Evolutionary conservation across 2,329 filamentous ascomycete genomes (phyloP), one percentile per base, ranked within the genome.

Genomic region (Leptosphaerulina australis): DNA sequence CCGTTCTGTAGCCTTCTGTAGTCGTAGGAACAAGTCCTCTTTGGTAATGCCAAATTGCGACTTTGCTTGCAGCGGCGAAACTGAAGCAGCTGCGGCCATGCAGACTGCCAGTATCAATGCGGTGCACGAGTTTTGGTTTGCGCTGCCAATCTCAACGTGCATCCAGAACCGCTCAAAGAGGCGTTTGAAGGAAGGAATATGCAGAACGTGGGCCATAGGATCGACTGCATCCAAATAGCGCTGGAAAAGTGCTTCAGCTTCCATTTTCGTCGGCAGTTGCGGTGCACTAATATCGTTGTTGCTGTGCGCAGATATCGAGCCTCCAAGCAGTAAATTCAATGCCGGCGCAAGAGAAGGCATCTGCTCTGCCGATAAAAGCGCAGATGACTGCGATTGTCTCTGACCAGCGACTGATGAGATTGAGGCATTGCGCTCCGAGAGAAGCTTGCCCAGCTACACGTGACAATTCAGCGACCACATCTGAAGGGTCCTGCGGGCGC

Each of bases 11-110:
- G 70, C 69, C 36, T 66, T 71, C 30, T 73, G 70, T 15, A 73
- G 46, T 36, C 68, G 58, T 17, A 70, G 29, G 33, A 71, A 71
- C 17, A 73, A 31, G 17, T 72, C 70, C 45, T 73, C 70, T 51
- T 71, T 71, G 0, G 69, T 69, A 20, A 72, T 71, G 22, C 69
- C 68, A 40, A 73, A 73, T 24, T 73, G 69, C 12, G 69, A 69
- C 35, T 72, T 73, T n/a, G 69, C 67, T 53, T 72, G 70, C 22
- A 73, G 45, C 9, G 69, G 65, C 2, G 70, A 71, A n/a, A 73
- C 58, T 1, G 67, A 70, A 12, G 69, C 68, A 21, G 69, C 67
- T 21, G 70, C 70, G 12, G 69, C 69, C 68, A 72, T 73, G 34
- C 70, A 72, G 0, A 73, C 67, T 11, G 70, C 64, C 24, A 72